Base-by-base conservation (phyloP, 2,329 filamentous ascomycete species). In the Furcasterigmium sp. region DNA sequence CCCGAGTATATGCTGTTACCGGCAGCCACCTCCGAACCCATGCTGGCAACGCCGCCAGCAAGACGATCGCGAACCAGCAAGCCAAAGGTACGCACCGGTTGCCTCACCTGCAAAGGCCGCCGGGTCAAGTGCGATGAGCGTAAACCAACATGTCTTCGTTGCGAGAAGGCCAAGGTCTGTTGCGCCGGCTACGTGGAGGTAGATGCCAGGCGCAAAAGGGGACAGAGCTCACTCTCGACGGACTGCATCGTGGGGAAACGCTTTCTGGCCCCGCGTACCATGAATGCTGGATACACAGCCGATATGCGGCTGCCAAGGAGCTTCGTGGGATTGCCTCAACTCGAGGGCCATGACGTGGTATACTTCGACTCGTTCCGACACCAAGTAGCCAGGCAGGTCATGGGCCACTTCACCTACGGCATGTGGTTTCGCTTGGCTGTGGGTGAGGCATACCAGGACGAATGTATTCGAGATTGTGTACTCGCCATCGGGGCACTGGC, bases 61-160 rank as follows among this genome's bases (percentile, higher is more conserved):
- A 51, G 36, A 25, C 43, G 36, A 10, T 50, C 42, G 10, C 39
- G 48, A 9, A 41, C 43, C 8, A 50, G 46, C 39, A 44, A n/a
- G 7, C 46, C 46, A 2, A 51, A 51, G 18, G 48, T 49, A 17
- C 39, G 46, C 4, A 49, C 50, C 3, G 49, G 49, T 14, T 53
- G 51, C 35, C 36, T 50, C 19, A 52, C 49, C 20, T 53, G 49
- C 47, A 57, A 59, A 45, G 41, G 44, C 29, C 52, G 58, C 14
- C 51, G 56, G 18, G 56, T 60, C 39, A 61, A 61, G 46, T 61
- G 59, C 44, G 55, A 57, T 38, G 56, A 61, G 44, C 45, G 47
- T 14, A 56, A 51, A 29, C 58, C 58, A 14, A 44, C 45, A 15
- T 56, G 55, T 42, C n/a, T 13, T 32, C 49, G 49, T 17, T 52